Base-by-base conservation (phyloP, 805 yeast genomes). In the Kodamaea restingae region DNA sequence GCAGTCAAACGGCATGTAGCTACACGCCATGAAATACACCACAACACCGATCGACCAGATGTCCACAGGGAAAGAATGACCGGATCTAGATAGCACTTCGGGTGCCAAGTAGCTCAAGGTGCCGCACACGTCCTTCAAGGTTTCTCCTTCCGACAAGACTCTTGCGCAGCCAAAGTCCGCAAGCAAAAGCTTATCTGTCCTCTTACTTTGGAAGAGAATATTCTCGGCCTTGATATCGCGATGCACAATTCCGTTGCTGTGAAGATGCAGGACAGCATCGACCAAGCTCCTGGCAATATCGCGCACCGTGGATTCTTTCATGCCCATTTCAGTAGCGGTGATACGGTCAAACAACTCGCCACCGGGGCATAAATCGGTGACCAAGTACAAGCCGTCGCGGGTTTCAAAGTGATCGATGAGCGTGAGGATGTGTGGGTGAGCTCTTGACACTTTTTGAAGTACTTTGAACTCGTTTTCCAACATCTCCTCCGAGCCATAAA, bases 51-150 rank as follows among this genome's bases (percentile, higher is more conserved):
- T 65, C 0, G 90, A 84, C 91, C 91, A 83, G 22, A 83, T 67
- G 52, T 83, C 91, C 2, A 82, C 81, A 2, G 76, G 71, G 45
- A 62, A 68, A 18, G 75, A 74, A 48, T 82, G 83, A n/a, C 78
- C 78, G 29, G 62, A 54, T 36, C 73, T 63, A 11, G 64, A 56
- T 29, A 84, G 69, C 36, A 60, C 56, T 52, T 83, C 90, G 1
- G 91, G 91, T 0, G 90, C 83, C 74, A 83, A 77, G 57, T 83
- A 83, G 15, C 85, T 80, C 5, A 83, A 71, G 1, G 91, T 84
- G 0, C 91, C 91, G 50, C 82, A 69, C 27, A 78, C 60, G 42
- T 82, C 67, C 45, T 65, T 56, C 45, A 70, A 45, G 48, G 59
- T 52, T 48, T 63, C 53, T 32, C 44, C 38, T 18, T 50, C 18